A percentile compares a stretch with the other conserved stretches of the same genome.
These are phyloP conservation scores for Opeltia flavorubescens DNA, from an alignment of 495 filamentous ascomycete species.

Conservation along the genomic window DNA sequence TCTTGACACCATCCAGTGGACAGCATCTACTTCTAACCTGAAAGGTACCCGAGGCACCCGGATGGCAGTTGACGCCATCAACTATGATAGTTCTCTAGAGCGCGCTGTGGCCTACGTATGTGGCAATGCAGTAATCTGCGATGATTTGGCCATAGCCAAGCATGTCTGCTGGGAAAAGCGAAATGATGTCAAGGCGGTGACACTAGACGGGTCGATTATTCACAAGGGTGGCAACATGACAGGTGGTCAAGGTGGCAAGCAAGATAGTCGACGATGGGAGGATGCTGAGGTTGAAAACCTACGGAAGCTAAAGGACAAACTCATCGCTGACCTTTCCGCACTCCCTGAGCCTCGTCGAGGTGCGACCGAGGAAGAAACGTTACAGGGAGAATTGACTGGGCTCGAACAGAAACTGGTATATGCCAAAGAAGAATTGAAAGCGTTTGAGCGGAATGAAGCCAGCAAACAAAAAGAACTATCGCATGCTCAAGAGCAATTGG, in stretches of 20 bases:
- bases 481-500: slow-evolving; percentile 53
- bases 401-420: slow-evolving; percentile 66
- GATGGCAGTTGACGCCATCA: slow-evolving; percentile 89
- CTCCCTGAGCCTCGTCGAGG: slow-evolving; percentile 63
- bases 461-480: slow-evolving; percentile 76
- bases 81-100: slow-evolving; percentile 76
- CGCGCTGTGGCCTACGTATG: slow-evolving; percentile 90
- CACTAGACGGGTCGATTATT: slow-evolving; percentile 80
- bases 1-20: slow-evolving; percentile 91
- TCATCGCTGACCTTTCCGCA: slow-evolving; percentile 54
- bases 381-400: slow-evolving; percentile 66
- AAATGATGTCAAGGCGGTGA: slow-evolving; percentile 87
- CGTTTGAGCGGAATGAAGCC: slow-evolving; percentile 71
- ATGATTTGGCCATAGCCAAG: slow-evolving; percentile 71
- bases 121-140: slow-evolving; percentile 90
- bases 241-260: slow-evolving; percentile 66
- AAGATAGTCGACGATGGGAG: slow-evolving; percentile 70
- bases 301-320: slow-evolving; percentile 53
- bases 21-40: slow-evolving; percentile 70
- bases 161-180: slow-evolving; percentile 74
- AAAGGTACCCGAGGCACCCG: slow-evolving; percentile 81
- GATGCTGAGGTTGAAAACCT: slow-evolving; percentile 78
- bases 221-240: slow-evolving; percentile 98
- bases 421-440: slow-evolving; percentile 58
- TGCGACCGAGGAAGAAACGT: slow-evolving; percentile 59